Base-by-base conservation (phyloP, 768 basidiomycete genomes). In the Tephrocybe sp. region DNA sequence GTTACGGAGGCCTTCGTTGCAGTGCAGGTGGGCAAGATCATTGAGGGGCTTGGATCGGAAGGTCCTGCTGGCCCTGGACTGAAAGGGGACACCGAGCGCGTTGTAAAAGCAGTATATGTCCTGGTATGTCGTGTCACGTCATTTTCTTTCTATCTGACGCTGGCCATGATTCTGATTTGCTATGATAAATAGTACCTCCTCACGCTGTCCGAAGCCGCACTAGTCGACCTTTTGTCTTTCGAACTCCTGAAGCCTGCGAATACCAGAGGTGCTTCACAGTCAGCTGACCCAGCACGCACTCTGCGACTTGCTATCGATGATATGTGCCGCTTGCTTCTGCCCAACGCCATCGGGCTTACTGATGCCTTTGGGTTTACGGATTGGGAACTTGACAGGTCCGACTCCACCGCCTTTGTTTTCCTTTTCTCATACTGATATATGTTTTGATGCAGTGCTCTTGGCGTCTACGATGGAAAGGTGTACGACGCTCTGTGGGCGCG, bases 311-410 rank as follows among this genome's bases (percentile, higher is more conserved):
- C 77, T 4, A 78, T 87, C 52, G 65, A 78, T 22, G 42, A 60
- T 5, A 54, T 79, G 0, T 87, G 83, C 61, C 57, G 65, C 7
- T 72, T 73, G 41, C 55, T 90, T 10, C 62, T 88, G 0, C 83
- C 85, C 0, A 76, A 91, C 51, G 78, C 77, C 5, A 79, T 90
- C 47, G 84, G 82, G 0, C 67, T 90, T 47, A 82, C 76, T 5
- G 88, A 91, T 61, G 81, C 85, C 3, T 89, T 91, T 61, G 84
- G 81, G 0, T 87, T 87, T 57, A 74, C 79, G 0, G 87, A 90
- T 58, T 90, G 85, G 83, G 80, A 87, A 45, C 68, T 90, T 14
- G 78, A 88, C 56, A 85, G 84, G 82, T 82, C 12, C 16, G 36
- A n/a, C 22, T n/a, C n/a, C n/a, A n/a, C n/a, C n/a, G n/a, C 5